A percentile compares a stretch with the other conserved stretches of the same genome.
phyloP scores from a whole-genome alignment of 2,329 filamentous ascomycete species.

The Cephalotrichum gorgonifer region DNA sequence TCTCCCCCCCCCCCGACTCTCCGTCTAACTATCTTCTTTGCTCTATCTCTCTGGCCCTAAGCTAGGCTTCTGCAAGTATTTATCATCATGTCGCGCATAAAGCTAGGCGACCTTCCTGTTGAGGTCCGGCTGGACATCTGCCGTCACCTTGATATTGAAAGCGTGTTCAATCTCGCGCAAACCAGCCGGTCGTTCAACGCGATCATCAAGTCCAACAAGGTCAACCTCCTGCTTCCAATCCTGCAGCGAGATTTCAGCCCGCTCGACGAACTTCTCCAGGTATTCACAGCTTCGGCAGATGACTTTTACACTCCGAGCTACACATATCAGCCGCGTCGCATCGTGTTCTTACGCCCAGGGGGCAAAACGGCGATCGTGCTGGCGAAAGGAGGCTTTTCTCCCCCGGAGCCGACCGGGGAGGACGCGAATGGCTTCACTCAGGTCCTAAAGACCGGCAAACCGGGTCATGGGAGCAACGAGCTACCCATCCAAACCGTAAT shows the following conservation, averaged over 20 bases:
- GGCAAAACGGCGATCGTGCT: constrained; percentile 19
- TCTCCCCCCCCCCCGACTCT: no score
- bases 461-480: background rate
- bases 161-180: constrained; percentile 26
- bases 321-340: constrained; percentile 25
- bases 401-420: background rate
- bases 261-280: constrained; percentile 33
- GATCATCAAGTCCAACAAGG: constrained; percentile 30
- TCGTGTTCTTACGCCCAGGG: constrained; percentile 26
- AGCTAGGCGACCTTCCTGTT: constrained; percentile 20
- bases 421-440: background rate
- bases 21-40: background rate
- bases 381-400: constrained; percentile 3
- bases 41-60: no score
- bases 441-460: constrained; percentile 8
- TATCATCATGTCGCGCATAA: background rate
- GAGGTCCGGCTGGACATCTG: constrained; percentile 40
- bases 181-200: constrained; percentile 24
- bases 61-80: no score
- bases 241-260: constrained; percentile 31
- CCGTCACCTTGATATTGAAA: constrained; percentile 29
- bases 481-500: constrained; percentile 13
- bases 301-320: constrained; percentile 21
- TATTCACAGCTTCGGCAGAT: constrained; percentile 29
- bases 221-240: constrained; percentile 29